phyloP scores from a whole-genome alignment of 169 alveolate genomes.

The Cryptosporidium baileyi region DNA sequence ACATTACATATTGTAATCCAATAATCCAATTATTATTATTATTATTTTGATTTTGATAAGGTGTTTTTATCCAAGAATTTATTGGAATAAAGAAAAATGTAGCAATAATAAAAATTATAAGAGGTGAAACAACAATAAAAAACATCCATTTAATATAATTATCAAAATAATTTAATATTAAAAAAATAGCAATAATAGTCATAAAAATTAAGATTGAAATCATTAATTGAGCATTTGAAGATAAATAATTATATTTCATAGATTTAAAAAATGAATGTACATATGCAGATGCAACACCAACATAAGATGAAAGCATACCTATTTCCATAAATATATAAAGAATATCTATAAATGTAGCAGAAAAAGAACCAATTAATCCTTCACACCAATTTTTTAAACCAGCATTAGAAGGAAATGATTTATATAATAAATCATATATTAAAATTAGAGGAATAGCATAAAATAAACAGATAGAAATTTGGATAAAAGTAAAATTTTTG shows the following conservation, averaged over 20 bases:
- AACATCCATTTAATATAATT: constrained; percentile 37
- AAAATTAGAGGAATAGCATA: constrained; percentile 47
- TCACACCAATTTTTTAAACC: constrained; percentile 47
- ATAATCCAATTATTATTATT: constrained; percentile 20
- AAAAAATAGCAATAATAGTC: constrained; percentile 1
- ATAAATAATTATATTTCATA: neutral
- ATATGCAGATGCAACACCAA: constrained; percentile 39
- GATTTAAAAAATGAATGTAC: constrained; percentile 32
- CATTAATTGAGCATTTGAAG: constrained; percentile 1
- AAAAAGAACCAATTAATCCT: constrained; percentile 11
- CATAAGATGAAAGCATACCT: constrained; percentile 61
- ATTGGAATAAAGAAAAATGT: constrained; percentile 21
- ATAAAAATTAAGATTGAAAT: constrained; percentile 6
- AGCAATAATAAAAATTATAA: neutral
- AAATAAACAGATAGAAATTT: constrained; percentile 25
- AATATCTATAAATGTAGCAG: neutral
- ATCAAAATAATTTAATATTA: constrained; percentile 18
- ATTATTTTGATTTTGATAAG: neutral
- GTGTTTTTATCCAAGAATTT: constrained; percentile 13
- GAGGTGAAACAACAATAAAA: constrained; percentile 16
- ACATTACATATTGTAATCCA: constrained; percentile 64
- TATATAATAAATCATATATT: constrained; percentile 10
- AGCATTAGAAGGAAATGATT: constrained; percentile 36
- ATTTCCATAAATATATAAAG: constrained; percentile 64
- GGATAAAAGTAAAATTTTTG: constrained; percentile 17